phyloP scores from a whole-genome alignment of 2,329 filamentous ascomycete genomes.

The Apiospora sp. region DNA sequence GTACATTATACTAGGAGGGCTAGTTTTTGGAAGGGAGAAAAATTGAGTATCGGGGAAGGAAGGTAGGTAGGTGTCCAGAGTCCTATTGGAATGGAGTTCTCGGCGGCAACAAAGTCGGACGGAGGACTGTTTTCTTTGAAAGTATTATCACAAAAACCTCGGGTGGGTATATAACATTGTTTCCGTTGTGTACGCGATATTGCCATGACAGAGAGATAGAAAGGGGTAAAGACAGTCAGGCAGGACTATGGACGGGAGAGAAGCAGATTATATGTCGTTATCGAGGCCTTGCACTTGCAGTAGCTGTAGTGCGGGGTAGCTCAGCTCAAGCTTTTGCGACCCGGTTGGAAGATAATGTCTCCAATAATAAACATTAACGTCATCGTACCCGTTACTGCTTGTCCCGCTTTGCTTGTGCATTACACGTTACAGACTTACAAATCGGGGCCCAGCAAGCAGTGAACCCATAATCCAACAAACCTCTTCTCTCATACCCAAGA shows the following conservation, averaged over 20 bases:
- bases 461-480: neutral
- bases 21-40: neutral
- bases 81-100: neutral
- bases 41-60: neutral
- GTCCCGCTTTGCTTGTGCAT: conserved; percentile 12
- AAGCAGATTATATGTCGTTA: neutral
- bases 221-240: neutral
- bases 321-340: neutral
- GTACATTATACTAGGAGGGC: conserved; percentile 4
- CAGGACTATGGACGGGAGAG: neutral
- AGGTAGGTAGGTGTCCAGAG: neutral
- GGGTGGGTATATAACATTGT: neutral
- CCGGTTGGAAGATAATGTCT: neutral
- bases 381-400: conserved; percentile 5
- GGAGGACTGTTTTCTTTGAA: conserved; percentile 25
- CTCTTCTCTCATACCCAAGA: neutral
- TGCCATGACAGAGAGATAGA: neutral
- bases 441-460: neutral
- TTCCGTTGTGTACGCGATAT: neutral
- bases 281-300: conserved; percentile 13
- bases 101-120: neutral
- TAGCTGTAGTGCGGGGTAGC: conserved; percentile 24
- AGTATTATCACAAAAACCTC: neutral
- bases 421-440: neutral
- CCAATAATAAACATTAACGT: conserved; percentile 6